These are phyloP conservation scores for Podospora tetraspora DNA, from an alignment of 495 filamentous ascomycete species.

Conservation along the genomic window DNA sequence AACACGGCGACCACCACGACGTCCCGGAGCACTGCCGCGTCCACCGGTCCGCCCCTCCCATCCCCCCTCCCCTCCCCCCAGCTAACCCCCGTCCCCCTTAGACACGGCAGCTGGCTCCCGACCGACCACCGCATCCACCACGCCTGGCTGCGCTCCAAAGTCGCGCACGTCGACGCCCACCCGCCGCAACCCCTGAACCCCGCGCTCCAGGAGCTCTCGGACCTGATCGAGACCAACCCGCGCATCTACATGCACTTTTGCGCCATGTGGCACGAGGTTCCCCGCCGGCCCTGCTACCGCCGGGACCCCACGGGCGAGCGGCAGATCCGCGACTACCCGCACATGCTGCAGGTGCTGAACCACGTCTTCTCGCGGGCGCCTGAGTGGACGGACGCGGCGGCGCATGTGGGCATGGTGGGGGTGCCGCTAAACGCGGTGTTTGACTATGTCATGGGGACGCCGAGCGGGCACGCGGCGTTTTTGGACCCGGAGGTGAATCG, in stretches of 20 bases:
- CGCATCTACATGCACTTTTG: slow-evolving; percentile 49
- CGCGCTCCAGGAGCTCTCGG: slow-evolving; percentile 43
- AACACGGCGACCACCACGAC: slow-evolving; percentile 40
- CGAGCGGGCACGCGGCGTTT: slow-evolving; percentile 61
- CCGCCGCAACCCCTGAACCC: slow-evolving; percentile 39
- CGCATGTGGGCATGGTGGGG: slow-evolving; percentile 57
- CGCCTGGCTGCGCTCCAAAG: slow-evolving; percentile 43
- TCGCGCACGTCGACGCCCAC: slow-evolving; percentile 43
- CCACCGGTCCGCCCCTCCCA: slow-evolving; percentile 27
- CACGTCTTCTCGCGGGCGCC: slow-evolving; percentile 58
- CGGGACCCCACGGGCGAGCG: slow-evolving; percentile 53
- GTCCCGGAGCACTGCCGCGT: slow-evolving; percentile 41
- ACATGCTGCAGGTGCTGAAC: slow-evolving; percentile 62
- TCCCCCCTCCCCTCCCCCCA: not conserved
- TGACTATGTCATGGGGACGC: slow-evolving; percentile 69
- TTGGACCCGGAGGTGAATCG: slow-evolving; percentile 61
- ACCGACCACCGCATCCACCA: slow-evolving; percentile 47
- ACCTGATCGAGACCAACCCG: slow-evolving; percentile 43
- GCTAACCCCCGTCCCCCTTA: slow-evolving; percentile 11
- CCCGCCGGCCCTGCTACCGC: slow-evolving; percentile 50
- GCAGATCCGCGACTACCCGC: slow-evolving; percentile 58
- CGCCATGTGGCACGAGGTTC: slow-evolving; percentile 65
- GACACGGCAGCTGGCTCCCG: slow-evolving; percentile 49
- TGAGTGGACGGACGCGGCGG: slow-evolving; percentile 51
- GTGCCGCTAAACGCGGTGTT: slow-evolving; percentile 64